Base-by-base conservation (phyloP, 2,329 filamentous ascomycete species). In the Beauveria varroae region DNA sequence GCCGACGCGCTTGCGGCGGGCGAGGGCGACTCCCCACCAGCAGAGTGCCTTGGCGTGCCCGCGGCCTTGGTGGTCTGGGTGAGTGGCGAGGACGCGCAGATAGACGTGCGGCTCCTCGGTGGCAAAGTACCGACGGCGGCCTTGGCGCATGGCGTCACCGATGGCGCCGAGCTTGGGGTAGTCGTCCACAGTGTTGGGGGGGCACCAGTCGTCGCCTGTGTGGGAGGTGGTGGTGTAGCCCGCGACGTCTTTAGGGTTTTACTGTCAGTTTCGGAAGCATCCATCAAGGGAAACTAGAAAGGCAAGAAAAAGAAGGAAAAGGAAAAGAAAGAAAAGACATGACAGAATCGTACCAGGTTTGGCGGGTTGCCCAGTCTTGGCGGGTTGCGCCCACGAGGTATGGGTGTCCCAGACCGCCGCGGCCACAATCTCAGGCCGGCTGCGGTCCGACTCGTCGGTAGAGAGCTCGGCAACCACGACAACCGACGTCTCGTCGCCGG, bases 41-140 rank as follows among this genome's bases (percentile, higher is more conserved):
- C 54, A 62, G 24, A 67, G 62, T 0, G 62, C 57, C 63, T 62
- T 65, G 53, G 56, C 64, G 44, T 64, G 62, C 14, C 65, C 65
- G 2, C 56, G 60, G 3, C 61, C 54, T 49, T 65, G 63, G 60
- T 61, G 58, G 22, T 64, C 57, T 0, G 64, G 65, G 16, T 50
- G 53, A 6, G 64, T 65, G 16, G 62, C 64, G 16, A 67, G 55
- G n/a, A 65, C 12, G 28, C 56, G 61, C 28, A 67, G 62, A 40
- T 57, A 41, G 14, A 65, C 20, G 44, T 56, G 63, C 16, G 62
- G 64, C 20, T 37, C 47, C 18, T 55, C 52, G 28, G 16, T 20
- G 30, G 30, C 40, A 37, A 63, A 63, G 53, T 59, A 51, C 26
- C 22, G 51, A 16, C 7, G 40, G 16, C 56, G 51, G 10, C 57